Evolutionary conservation across 2,329 filamentous ascomycete genomes (phyloP).

Genomic region (Ciborinia camelliae): DNA sequence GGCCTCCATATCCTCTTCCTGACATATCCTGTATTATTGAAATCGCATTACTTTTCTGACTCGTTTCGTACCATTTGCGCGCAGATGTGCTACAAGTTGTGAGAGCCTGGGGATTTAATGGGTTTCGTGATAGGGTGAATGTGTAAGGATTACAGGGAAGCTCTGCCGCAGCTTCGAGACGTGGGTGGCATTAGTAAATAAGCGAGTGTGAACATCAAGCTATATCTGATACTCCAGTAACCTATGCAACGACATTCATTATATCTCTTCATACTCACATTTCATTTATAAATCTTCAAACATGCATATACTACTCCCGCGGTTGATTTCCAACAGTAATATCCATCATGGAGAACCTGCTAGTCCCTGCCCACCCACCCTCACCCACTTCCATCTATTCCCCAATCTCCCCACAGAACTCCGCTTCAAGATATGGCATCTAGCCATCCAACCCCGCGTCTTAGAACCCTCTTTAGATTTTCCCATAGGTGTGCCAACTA

Average conservation of each 20-base stretch:
- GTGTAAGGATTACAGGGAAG: slow-evolving; percentile 13
- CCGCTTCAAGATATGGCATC: slow-evolving; percentile 23
- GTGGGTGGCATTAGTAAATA: background rate
- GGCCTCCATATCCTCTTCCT: slow-evolving; percentile 36
- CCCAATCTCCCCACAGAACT: slow-evolving; percentile 23
- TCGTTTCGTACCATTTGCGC: slow-evolving; percentile 28
- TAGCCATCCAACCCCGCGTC: slow-evolving; percentile 19
- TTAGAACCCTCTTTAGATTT: slow-evolving; percentile 22
- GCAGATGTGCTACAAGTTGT: slow-evolving; percentile 10
- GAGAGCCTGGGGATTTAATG: background rate
- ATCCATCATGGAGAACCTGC: background rate
- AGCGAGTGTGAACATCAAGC: slow-evolving; percentile 4
- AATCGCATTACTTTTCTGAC: slow-evolving; percentile 25
- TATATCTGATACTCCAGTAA: background rate
- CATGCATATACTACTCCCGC: background rate
- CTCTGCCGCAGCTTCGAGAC: slow-evolving; percentile 3
- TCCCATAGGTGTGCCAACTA: background rate
- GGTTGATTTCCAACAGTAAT: slow-evolving; percentile 1
- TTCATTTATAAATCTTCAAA: background rate
- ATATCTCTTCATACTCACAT: background rate
- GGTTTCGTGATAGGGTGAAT: slow-evolving; percentile 4
- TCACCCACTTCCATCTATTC: slow-evolving; percentile 22
- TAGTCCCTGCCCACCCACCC: background rate
- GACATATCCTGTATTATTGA: slow-evolving; percentile 32
- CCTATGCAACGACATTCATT: background rate